phyloP scores from a whole-genome alignment of 805 yeast genomes.

The Maudiozyma pseudohumilis region DNA sequence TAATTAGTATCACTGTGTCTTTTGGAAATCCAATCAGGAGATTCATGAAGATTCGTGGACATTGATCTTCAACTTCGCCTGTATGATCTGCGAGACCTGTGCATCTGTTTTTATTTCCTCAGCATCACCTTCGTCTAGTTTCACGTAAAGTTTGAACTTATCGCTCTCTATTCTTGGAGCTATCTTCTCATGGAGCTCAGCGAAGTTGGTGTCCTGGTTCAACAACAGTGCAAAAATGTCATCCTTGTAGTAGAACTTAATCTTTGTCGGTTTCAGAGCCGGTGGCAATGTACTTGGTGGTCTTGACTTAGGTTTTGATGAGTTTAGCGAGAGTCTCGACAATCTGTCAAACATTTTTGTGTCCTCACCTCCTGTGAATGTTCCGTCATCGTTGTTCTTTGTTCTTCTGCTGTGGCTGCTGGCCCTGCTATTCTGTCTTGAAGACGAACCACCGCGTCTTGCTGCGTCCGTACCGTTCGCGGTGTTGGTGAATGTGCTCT shows the following conservation, averaged over 20 bases:
- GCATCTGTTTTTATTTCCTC: conserved; percentile 28
- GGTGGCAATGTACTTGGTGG: conserved; percentile 24
- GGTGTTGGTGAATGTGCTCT: neutral
- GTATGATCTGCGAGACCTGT: conserved; percentile 28
- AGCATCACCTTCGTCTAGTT: conserved; percentile 25
- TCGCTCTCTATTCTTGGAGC: conserved; percentile 38
- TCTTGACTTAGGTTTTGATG: conserved; percentile 18
- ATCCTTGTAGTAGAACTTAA: conserved; percentile 69
- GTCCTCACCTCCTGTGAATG: conserved; percentile 28
- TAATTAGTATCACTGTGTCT: no score
- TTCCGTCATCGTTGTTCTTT: conserved; percentile 7
- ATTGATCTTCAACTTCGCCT: conserved; percentile 30
- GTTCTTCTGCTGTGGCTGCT: conserved; percentile 1
- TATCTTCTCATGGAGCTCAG: conserved; percentile 43
- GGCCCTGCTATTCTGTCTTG: conserved; percentile 1
- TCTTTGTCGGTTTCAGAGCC: conserved; percentile 34
- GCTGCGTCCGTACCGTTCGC: neutral
- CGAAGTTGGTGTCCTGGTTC: conserved; percentile 38
- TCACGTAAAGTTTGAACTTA: conserved; percentile 29
- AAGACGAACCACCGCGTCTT: neutral
- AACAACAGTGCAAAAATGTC: conserved; percentile 68
- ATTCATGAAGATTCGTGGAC: conserved; percentile 16
- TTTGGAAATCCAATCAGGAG: no score
- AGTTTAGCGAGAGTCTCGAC: conserved; percentile 17
- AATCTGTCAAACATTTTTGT: conserved; percentile 21